Base-by-base conservation (phyloP, 176 grass and related monocot genomes). In the Musa beccarii region DNA sequence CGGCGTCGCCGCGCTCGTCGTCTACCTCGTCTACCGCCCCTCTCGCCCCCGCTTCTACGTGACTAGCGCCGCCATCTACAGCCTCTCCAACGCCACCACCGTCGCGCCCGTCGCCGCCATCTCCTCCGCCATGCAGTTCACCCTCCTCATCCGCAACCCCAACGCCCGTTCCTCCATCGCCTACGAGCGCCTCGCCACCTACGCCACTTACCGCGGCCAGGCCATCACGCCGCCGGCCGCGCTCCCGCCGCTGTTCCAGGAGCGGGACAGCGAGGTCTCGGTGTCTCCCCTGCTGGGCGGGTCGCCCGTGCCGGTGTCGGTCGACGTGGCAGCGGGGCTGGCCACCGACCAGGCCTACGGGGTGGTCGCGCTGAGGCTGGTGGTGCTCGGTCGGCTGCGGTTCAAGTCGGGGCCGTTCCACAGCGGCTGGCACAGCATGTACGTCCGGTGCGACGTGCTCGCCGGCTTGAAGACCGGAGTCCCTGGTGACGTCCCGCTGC, bases 361-460 rank as follows among this genome's bases (percentile, higher is more conserved):
- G 34, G 81, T 89, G 62, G 76, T 92, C 55, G 69, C 87, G 66
- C 73, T 97, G 49, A 34, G 85, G 15, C 84, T 97, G 52, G 87
- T 93, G 75, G 75, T 97, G 69, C 87, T 90, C 52, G 90, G 90
- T 54, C 87, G 90, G 81, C 82, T 85, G 43, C 69, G 79, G 49
- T 97, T 89, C 84, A 73, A 90, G 52, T 75, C 86, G 5, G 85
- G 80, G 1, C 90, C 90, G 10, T 97, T 90, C 81, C 76, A 76
- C 28, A 51, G 82, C 15, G 53, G 80, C 22, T 92, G 88, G 93
- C 79, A 66, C 76, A 71, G 74, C 57, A 57, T 97, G 59, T 90
- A 90, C 85, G 87, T 85, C 71, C 86, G 87, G 73, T 97, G 90
- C 62, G 87, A 97, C 74, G 2, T 97, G 82, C 79, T 97, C 53